phyloP scores from a whole-genome alignment of 2,329 filamentous ascomycete species.

The Talaromyces piceae region DNA sequence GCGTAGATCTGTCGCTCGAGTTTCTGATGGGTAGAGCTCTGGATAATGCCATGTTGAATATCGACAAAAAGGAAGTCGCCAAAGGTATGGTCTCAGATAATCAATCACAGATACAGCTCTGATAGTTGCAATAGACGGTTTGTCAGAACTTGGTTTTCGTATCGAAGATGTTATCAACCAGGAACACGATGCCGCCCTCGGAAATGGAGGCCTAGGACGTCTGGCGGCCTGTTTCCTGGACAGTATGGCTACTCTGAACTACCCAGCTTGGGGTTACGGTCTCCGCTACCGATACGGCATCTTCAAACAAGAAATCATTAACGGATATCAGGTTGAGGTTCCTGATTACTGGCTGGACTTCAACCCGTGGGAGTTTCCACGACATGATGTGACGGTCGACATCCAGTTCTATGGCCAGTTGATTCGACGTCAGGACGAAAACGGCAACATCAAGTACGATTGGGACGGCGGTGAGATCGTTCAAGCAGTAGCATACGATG shows the following conservation, averaged over 20 bases:
- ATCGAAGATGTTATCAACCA: conserved; percentile 93
- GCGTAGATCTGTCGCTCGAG: conserved; percentile 76
- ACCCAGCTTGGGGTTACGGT: conserved; percentile 94
- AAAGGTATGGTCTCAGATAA: conserved; percentile 49
- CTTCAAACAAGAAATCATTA: conserved; percentile 98
- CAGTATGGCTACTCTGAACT: conserved; percentile 89
- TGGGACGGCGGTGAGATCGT: conserved; percentile 96
- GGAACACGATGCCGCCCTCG: conserved; percentile 92
- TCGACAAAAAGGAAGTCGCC: conserved; percentile 77
- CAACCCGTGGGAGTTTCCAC: conserved; percentile 97
- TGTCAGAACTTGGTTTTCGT: conserved; percentile 85
- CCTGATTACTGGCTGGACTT: conserved; percentile 99
- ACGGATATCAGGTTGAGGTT: conserved; percentile 96
- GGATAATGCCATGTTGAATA: conserved; percentile 98
- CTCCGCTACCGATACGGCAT: conserved; percentile 94
- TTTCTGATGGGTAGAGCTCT: conserved; percentile 95
- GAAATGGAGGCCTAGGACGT: conserved; percentile 90
- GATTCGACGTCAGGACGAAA: conserved; percentile 62
- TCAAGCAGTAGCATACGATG: conserved; percentile 86
- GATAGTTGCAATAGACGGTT: conserved; percentile 55
- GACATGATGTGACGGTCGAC: conserved; percentile 91
- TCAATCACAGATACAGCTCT: background rate
- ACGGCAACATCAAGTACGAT: conserved; percentile 64
- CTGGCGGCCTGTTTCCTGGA: conserved; percentile 96
- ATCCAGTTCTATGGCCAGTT: conserved; percentile 94